These are phyloP conservation scores for Chlorencoelia australis DNA, from an alignment of 2,329 filamentous ascomycete genomes.

Conservation along the genomic window DNA sequence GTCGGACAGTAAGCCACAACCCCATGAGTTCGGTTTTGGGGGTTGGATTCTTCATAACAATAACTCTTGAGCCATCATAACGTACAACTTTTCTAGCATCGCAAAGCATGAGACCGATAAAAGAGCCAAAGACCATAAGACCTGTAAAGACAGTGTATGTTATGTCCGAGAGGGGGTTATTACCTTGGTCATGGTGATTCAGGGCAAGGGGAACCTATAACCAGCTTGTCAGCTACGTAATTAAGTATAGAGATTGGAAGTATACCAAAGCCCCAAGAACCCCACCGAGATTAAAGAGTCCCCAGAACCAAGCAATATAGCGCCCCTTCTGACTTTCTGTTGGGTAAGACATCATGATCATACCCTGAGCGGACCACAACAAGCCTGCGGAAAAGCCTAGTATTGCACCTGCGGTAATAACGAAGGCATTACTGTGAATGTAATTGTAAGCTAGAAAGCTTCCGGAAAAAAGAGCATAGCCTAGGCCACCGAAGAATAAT, in stretches of 20 bases:
- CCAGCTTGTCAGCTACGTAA: neutral
- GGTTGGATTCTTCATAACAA: constrained; percentile 79
- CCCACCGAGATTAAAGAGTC: constrained; percentile 84
- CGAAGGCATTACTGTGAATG: constrained; percentile 41
- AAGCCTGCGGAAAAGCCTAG: constrained; percentile 69
- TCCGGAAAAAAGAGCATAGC: constrained; percentile 60
- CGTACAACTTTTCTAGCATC: constrained; percentile 55
- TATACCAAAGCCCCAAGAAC: constrained; percentile 63
- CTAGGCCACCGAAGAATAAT: constrained; percentile 60
- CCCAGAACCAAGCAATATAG: constrained; percentile 86
- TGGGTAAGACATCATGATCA: constrained; percentile 84
- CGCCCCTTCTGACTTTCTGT: constrained; percentile 69
- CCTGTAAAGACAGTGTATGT: constrained; percentile 77
- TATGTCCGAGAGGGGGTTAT: constrained; percentile 51
- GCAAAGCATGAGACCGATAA: constrained; percentile 59
- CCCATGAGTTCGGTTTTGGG: constrained; percentile 70
- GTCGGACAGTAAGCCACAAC: constrained; percentile 58
- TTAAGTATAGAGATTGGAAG: neutral
- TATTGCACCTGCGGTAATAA: constrained; percentile 65
- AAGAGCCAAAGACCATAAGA: constrained; percentile 61
- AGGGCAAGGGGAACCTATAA: constrained; percentile 55
- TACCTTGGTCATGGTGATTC: constrained; percentile 48
- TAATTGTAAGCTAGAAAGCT: constrained; percentile 40
- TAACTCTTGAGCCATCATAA: constrained; percentile 65
- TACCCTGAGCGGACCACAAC: constrained; percentile 71